Base-by-base conservation (phyloP, 2,329 filamentous ascomycete genomes). In the Aspergillus terreus region DNA sequence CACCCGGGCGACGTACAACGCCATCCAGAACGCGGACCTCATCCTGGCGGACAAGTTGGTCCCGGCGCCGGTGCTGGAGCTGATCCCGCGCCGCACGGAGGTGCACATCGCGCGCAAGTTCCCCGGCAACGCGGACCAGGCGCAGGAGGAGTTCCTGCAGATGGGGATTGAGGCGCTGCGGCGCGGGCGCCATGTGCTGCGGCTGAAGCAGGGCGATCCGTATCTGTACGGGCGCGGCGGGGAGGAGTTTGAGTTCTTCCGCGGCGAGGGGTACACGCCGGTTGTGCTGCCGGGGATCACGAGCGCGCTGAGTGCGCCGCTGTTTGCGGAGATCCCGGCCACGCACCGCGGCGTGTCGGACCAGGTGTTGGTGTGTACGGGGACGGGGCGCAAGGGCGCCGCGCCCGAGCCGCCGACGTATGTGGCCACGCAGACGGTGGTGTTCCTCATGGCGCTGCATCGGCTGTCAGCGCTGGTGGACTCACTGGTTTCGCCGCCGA, bases 41-140 rank as follows among this genome's bases (percentile, higher is more conserved):
- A 71, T 76, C 19, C 64, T 79, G 3, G 78, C 80, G 6, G 80
- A 82, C 61, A 77, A 79, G 44, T 78, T 82, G 23, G 78, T 82
- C n/a, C 78, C 94, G 0, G 80, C 89, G 0, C 84, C 87, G 6
- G 90, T 99, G 2, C 79, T 99, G 9, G 89, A 92, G 58, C 82
- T 99, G 14, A 88, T 97, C 50, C 94, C 94, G 1, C 89, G 94
- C 33, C 84, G 92, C 49, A 95, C 92, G 7, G 86, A 87, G 9
- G 86, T 97, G 11, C 85, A 90, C 63, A 99, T 99, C 62, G 92
- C 94, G 4, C 87, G 92, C 64, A 99, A 99, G 70, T 99, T 99
- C 72, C 94, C 94, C 1, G 94, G 94, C 19, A 97, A 99, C 71
- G 94, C 94, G 38, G 94, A 99, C 62, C 84, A 84, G 42, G 94